A percentile compares a stretch with the other conserved stretches of the same genome.
phyloP scores from a whole-genome alignment of 2,329 filamentous ascomycete species.

The Fusarium compactum region DNA sequence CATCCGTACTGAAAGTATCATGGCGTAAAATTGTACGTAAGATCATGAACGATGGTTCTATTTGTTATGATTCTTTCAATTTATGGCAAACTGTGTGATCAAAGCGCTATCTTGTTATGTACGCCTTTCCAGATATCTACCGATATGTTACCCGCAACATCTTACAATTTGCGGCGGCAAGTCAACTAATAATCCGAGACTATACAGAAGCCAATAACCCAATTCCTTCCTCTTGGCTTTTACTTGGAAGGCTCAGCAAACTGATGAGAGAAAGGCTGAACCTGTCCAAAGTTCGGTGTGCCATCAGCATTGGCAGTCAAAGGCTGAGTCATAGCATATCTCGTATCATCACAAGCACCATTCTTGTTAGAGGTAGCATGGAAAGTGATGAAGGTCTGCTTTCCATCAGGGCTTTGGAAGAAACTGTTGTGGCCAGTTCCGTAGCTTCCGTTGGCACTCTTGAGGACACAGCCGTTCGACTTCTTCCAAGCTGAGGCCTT shows the following conservation, averaged over 20 bases:
- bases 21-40: too few species aligned
- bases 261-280: conserved; percentile 37
- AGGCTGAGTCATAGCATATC: conserved; percentile 66
- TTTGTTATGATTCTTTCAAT: too few species aligned
- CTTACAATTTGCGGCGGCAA: too few species aligned
- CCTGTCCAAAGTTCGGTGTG: conserved; percentile 63
- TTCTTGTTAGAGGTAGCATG: conserved; percentile 63
- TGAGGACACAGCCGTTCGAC: conserved; percentile 62
- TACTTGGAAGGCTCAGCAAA: conserved; percentile 24
- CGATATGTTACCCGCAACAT: too few species aligned
- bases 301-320: conserved; percentile 64
- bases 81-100: too few species aligned
- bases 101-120: too few species aligned
- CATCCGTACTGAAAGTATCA: too few species aligned
- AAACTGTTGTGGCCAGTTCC: conserved; percentile 70
- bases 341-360: conserved; percentile 64
- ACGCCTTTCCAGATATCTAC: too few species aligned
- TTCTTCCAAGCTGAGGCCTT: conserved; percentile 62
- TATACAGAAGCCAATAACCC: too few species aligned
- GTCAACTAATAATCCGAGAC: not conserved
- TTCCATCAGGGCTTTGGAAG: conserved; percentile 67
- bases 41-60: too few species aligned
- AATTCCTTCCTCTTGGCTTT: too few species aligned
- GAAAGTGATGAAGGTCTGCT: conserved; percentile 67
- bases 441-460: conserved; percentile 66